Percentiles rank a stretch among this genome's conserved stretches.
These are phyloP conservation scores for Chionographis japonica DNA, from an alignment of 106 monocot genomes.

Conservation along the genomic window DNA sequence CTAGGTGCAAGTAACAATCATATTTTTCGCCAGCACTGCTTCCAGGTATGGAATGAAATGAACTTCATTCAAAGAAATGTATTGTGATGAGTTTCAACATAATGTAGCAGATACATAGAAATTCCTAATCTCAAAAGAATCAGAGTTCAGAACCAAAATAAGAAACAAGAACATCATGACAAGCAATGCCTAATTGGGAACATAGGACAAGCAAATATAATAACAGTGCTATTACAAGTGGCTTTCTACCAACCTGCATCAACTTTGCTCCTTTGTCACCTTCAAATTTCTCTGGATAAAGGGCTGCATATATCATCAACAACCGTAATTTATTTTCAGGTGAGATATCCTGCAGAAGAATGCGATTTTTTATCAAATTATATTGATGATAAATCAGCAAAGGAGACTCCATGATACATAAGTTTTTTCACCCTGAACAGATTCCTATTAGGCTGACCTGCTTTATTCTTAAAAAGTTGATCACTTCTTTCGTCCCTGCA, in stretches of 20 bases:
- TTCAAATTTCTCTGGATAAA: slow-evolving; percentile 82
- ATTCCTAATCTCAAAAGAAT: too few species aligned
- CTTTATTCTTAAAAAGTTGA: slow-evolving; percentile 78
- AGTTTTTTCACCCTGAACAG: background rate
- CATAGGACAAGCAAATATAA: too few species aligned
- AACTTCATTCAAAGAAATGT: too few species aligned
- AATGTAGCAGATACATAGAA: too few species aligned
- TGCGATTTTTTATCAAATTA: slow-evolving; percentile 1
- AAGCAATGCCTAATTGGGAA: too few species aligned
- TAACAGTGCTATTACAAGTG: background rate
- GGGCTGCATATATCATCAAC: slow-evolving; percentile 82
- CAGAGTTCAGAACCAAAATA: too few species aligned
- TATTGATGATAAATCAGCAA: background rate
- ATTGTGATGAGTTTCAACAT: too few species aligned
- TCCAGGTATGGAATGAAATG: too few species aligned
- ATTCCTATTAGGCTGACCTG: slow-evolving; percentile 37
- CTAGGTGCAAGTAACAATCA: too few species aligned
- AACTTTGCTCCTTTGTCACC: slow-evolving; percentile 80
- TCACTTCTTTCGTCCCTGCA: slow-evolving; percentile 94
- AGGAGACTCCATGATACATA: background rate
- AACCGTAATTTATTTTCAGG: slow-evolving; percentile 82
- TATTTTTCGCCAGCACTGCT: too few species aligned
- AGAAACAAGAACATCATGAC: too few species aligned
- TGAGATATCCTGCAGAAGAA: slow-evolving; percentile 46
- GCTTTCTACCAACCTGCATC: slow-evolving; percentile 61